A percentile compares a stretch with the other conserved stretches of the same genome.
Evolutionary conservation across 371 early-diverging fungal genomes (phyloP).

Genomic region (Choanephora cucurbitarum): DNA sequence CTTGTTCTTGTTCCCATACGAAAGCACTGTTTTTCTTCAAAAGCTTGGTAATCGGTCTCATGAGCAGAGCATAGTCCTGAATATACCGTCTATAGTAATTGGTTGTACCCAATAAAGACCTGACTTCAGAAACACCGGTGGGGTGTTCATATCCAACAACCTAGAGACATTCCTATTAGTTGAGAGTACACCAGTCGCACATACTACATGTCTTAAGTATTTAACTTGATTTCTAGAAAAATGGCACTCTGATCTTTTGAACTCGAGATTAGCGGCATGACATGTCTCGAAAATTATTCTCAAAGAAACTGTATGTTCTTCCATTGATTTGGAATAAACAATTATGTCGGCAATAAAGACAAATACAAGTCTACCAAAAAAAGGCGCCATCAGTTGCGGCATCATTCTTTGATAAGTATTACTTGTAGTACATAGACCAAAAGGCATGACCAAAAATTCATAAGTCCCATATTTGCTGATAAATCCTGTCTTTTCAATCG

Average conservation of each 20-base stretch:
- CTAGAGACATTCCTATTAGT: constrained; percentile 13
- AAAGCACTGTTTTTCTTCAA: constrained; percentile 13
- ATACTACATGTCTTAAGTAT: constrained; percentile 41
- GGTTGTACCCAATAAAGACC: constrained; percentile 31
- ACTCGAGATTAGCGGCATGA: constrained; percentile 41
- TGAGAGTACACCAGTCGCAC: constrained; percentile 24
- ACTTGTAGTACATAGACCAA: constrained; percentile 49
- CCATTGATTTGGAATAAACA: constrained; percentile 28
- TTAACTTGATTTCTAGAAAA: constrained; percentile 23
- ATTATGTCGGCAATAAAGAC: constrained; percentile 55
- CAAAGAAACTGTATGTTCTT: constrained; percentile 36
- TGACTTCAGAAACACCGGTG: constrained; percentile 18
- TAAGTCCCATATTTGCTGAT: constrained; percentile 39
- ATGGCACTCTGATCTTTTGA: constrained; percentile 44
- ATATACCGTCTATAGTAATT: constrained; percentile 42
- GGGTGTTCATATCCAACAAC: constrained; percentile 11
- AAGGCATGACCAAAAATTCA: constrained; percentile 54
- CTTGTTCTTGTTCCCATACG: constrained; percentile 19
- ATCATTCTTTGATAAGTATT: constrained; percentile 47
- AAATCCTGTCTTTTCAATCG: constrained; percentile 56
- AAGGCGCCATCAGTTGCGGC: constrained; percentile 17
- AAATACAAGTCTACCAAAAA: constrained; percentile 26
- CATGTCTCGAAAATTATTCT: constrained; percentile 25
- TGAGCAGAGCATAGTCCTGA: constrained; percentile 14
- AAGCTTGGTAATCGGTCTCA: constrained; percentile 14